Evolutionary conservation across 306 rosid species (phyloP), one percentile per base, ranked within the genome.

Genomic region (Abrus pulchellus): DNA sequence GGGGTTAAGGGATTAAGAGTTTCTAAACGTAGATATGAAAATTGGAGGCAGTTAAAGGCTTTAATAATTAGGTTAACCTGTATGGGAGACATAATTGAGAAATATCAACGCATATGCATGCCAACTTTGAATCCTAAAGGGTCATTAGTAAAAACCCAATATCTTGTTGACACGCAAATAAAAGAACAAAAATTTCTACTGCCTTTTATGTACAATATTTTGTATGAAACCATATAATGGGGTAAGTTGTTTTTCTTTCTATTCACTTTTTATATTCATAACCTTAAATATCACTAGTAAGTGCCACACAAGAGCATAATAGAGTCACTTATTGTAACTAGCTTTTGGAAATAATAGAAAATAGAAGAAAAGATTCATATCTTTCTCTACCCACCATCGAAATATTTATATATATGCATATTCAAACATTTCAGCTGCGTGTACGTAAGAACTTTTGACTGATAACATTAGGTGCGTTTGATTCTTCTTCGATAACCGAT

Each of bases 351-450:
- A 14, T 34, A 72, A 11, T 45, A 32, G 8, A 60, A 41, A 44
- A 61, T 34, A 12, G 4, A 61, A 34, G 29, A 63, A 47, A 5
- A 44, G 14, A 32, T n/a, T 28, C 29, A 41, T 67, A 41, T 3
- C 33, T 71, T 52, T 53, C 28, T 38, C 11, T 50, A 38, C 29
- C 68, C 34, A 14, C 62, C 61, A 56, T 40, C 29, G n/a, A 32
- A 33, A 9, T 12, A 52, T 38, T 5, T 28, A 11, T 5, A 14
- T 0, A 63, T 63, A 9, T 40, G 12, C 1, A 7, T 47, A 52
- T 71, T 80, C 83, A 71, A 61, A 62, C 56, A 61, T 71, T 80
- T 13, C 73, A 13, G 65, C 73, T 8, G 47, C 73, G 65, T 68
- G 54, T 1, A 11, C 9, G 12, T 20, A 28, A 59, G 10, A 59